Conservation (phyloP, 805 yeast genomes). For the Yarrowia sp. region DNA sequence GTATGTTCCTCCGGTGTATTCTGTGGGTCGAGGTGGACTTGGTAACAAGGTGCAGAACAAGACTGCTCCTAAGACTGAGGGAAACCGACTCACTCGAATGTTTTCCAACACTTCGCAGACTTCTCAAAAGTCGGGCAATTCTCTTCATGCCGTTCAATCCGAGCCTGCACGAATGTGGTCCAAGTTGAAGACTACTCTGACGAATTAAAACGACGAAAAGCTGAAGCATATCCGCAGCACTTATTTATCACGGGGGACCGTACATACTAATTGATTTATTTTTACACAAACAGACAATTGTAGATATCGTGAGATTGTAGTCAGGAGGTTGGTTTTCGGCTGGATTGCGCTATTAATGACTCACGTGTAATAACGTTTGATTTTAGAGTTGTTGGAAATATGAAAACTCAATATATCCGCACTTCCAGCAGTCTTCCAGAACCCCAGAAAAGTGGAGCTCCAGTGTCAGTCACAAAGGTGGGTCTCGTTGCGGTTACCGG, state of each 20-base stretch:
- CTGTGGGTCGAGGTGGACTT: conserved; percentile 42
- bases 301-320: not conserved
- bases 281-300: too few relatives aligned
- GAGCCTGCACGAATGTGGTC: conserved; percentile 28
- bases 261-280: not conserved
- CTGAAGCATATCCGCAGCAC: not conserved
- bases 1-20: conserved; percentile 37
- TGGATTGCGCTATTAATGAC: conserved; percentile 12
- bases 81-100: conserved; percentile 9
- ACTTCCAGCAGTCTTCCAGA: not conserved
- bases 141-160: conserved; percentile 15
- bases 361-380: too few relatives aligned
- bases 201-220: conserved; percentile 27
- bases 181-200: conserved; percentile 30
- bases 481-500: not conserved
- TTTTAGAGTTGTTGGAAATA: not conserved
- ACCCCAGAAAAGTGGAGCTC: not conserved
- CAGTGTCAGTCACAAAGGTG: not conserved
- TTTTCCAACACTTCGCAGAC: not conserved
- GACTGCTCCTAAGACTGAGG: not conserved
- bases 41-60: conserved; percentile 37
- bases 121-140: not conserved
- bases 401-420: not conserved
- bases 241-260: not conserved
- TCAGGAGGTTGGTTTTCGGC: not conserved